These are phyloP conservation scores for Trichoderma lentiforme DNA, from an alignment of 2,329 filamentous ascomycete genomes.

Conservation along the genomic window DNA sequence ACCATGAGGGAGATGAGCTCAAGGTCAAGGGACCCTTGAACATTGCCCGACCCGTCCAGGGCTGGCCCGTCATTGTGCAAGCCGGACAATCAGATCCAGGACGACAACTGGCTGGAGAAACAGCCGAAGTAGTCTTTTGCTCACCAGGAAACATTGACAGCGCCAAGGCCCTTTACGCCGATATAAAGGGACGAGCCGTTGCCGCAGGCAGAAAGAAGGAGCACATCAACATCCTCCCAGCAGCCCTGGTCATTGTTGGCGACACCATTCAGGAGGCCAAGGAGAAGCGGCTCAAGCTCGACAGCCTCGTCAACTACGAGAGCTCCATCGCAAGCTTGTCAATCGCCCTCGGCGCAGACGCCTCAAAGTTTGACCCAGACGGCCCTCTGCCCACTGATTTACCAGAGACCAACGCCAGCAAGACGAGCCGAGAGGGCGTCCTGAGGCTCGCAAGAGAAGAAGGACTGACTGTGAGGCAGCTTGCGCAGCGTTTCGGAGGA, in stretches of 20 bases:
- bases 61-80: conserved; percentile 55
- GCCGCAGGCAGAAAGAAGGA: conserved; percentile 44
- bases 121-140: conserved; percentile 52
- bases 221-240: conserved; percentile 51
- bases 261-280: conserved; percentile 48
- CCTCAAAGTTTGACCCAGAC: conserved; percentile 47
- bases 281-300: conserved; percentile 46
- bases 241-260: conserved; percentile 48
- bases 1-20: conserved; percentile 43
- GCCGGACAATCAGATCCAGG: conserved; percentile 53
- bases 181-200: conserved; percentile 47
- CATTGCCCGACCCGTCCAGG: conserved; percentile 51
- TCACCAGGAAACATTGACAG: conserved; percentile 43
- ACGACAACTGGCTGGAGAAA: conserved; percentile 49
- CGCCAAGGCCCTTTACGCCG: conserved; percentile 47
- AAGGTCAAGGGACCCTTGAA: conserved; percentile 48
- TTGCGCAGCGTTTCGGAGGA: conserved; percentile 49
- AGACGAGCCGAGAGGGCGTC: conserved; percentile 43
- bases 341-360: conserved; percentile 45
- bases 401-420: conserved; percentile 53
- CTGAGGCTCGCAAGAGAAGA: conserved; percentile 45
- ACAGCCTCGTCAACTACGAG: conserved; percentile 53
- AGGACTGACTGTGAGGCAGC: conserved; percentile 47
- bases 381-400: conserved; percentile 45
- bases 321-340: conserved; percentile 52